Evolutionary conservation across 2,329 filamentous ascomycete genomes (phyloP), one percentile per base, ranked within the genome.

Genomic region (Trichoderma sp.): DNA sequence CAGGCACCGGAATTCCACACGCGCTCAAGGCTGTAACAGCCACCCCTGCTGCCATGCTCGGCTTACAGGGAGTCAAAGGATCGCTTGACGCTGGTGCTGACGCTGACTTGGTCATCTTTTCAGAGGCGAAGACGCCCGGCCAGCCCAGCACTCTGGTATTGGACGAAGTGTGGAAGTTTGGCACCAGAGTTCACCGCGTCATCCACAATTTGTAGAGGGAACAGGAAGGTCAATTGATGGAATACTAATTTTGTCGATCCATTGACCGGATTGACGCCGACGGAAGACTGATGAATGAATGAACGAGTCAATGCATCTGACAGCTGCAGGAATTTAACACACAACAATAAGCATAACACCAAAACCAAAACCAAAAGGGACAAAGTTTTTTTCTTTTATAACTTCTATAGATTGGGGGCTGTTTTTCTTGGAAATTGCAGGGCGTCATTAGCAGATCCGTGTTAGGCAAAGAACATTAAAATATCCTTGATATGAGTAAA

Each of bases 121-220:
- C 90, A 5, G 88, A 93, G 75, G 84, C 93, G 74, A 84, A 86
- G 16, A 82, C 85, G 27, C 84, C 81, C 64, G 84, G 78, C 9
- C 83, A 84, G 59, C 88, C 87, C 12, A 86, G 83, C 77, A 88
- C 87, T 75, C 84, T 96, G 56, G 85, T 89, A 12, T 87, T 95
- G n/a, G 92, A 94, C 76, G 90, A 94, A 83, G 93, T 95, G 24
- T 95, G 93, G 93, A 95, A 95, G 84, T 94, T 94, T 85, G 93
- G 93, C 6, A 84, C 84, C 45, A 86, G 87, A 78, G 88, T 93
- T 27, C 80, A 80, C 71, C 69, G 64, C n/a, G 69, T 60, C 33
- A 29, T 45, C 7, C 50, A 65, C 59, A 24, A 60, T 12, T 38
- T 50, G 27, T 24, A 56, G 45, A n/a, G 35, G 18, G 29, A 38